Evolutionary conservation across 768 basidiomycete genomes (phyloP), one percentile per base, ranked within the genome.

Genomic region (Suillus clintonianus): DNA sequence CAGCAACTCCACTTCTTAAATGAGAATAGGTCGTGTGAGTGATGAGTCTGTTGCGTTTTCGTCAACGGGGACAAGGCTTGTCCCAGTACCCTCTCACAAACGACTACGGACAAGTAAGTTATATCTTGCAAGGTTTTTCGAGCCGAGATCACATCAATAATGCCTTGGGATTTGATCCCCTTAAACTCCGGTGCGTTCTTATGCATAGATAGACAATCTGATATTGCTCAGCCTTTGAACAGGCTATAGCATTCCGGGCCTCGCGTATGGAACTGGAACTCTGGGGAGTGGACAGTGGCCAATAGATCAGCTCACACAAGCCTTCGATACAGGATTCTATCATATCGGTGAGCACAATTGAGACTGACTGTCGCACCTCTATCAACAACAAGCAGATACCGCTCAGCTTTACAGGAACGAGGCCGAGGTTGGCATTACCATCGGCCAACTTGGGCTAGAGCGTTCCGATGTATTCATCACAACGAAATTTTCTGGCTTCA

Each of bases 201-300:
- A 47, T 24, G 19, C 19, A 27, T 50, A 43, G 34, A 58, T 22
- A 22, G 15, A 30, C 17, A 30, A 1, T 30, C 34, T 64, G 17
- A 41, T 22, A 7, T 17, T 19, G 8, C 43, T 30, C 27, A 36
- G 51, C 59, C 15, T 17, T 19, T 39, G 27, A 17, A 30, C 59
- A 87, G 85, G 85, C 6, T 73, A 79, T 59, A 69, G 65, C 30
- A 80, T 76, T 71, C 78, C 83, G 17, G 73, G 80, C 64, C 79
- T 91, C 53, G 88, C 81, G 63, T 88, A 86, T 69, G 89, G 88
- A 32, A 89, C 89, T 4, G 89, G 87, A 85, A 84, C 79, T 43
- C 65, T 86, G n/a, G 86, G 86, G 1, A 84, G 84, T 45, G 88
- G 87, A 0, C 81, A 84, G 64, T 76, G 73, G 30, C 72, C 84